phyloP scores from a whole-genome alignment of 2,329 filamentous ascomycete species.

The Fusarium tricinctum region DNA sequence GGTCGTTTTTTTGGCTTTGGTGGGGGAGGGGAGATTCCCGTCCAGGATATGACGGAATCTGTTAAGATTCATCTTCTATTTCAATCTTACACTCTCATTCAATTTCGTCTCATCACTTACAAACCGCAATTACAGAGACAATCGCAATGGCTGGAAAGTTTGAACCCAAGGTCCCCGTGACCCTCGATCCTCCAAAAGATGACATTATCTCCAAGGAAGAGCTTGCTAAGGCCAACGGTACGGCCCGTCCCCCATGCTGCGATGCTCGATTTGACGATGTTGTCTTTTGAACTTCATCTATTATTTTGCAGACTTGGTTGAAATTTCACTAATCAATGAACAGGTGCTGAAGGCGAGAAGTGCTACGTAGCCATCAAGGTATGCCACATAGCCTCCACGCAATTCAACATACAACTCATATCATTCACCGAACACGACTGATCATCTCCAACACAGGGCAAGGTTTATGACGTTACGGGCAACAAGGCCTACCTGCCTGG shows the following conservation, averaged over 20 bases:
- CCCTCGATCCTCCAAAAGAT: slow-evolving; percentile 86
- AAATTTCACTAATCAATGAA: slow-evolving; percentile 39
- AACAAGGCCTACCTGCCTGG: slow-evolving; percentile 88
- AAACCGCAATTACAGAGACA: not conserved
- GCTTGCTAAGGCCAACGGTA: slow-evolving; percentile 86
- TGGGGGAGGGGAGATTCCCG: slow-evolving; percentile 22
- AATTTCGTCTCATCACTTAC: not conserved
- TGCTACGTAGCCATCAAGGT: slow-evolving; percentile 80
- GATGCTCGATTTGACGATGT: not conserved
- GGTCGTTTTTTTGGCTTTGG: slow-evolving; percentile 33
- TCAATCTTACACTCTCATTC: not conserved
- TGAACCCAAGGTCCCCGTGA: slow-evolving; percentile 81
- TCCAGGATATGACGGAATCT: slow-evolving; percentile 44
- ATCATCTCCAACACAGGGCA: slow-evolving; percentile 71
- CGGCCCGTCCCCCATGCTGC: slow-evolving; percentile 49
- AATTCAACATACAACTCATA: slow-evolving; percentile 16
- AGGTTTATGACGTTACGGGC: slow-evolving; percentile 92
- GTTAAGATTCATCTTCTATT: slow-evolving; percentile 13
- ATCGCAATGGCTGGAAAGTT: slow-evolving; percentile 73
- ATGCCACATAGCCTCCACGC: slow-evolving; percentile 34
- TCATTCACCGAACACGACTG: slow-evolving; percentile 19
- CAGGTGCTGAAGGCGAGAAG: slow-evolving; percentile 75
- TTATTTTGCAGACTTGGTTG: not conserved
- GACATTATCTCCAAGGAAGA: slow-evolving; percentile 87
- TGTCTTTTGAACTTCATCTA: not conserved